Evolutionary conservation across 768 basidiomycete genomes (phyloP), one percentile per base, ranked within the genome.

Genomic region (Imleria badia): DNA sequence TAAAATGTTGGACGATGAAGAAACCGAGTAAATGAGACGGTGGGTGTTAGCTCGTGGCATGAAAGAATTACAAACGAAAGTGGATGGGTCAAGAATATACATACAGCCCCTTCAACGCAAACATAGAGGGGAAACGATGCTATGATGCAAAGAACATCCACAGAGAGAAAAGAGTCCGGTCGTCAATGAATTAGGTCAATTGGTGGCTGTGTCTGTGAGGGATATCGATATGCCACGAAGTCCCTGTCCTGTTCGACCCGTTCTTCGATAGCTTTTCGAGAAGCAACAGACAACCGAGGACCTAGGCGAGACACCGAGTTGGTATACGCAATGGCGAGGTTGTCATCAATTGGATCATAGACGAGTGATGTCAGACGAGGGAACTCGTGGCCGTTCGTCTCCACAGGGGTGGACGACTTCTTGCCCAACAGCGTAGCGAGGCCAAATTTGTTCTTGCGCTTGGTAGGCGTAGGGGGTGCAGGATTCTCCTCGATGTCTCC

Each of bases 161-260:
- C 36, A 55, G 15, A 34, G 12, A 2, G n/a, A n/a, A n/a, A 44
- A 38, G 19, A 38, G 23, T 15, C 19, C 17, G 31, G 22, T 44
- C 33, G 51, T 73, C 66, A 81, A 61, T 78, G 81, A 52, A 87
- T 63, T 39, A 89, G 75, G 66, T 85, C 84, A 58, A 87, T 63
- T 36, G 79, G 82, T 45, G 58, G 60, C 61, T 89, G 85, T 60
- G 88, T 85, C 58, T 78, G 81, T 14, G 90, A 91, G 8, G 91
- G 91, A 69, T 94, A 94, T 38, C 91, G 83, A 67, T 93, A 92
- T 5, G 91, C 89, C 55, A 93, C 84, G 65, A 94, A 93, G 17
- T 92, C 88, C 4, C 81, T 71, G 67, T 91, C 90, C 70, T 89
- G 91, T n/a, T 86, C 79, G n/a, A 94, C 89, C 20, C 90, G 77